These are phyloP conservation scores for Sclerotinia minor DNA, from an alignment of 2,329 filamentous ascomycete genomes.

Conservation along the genomic window DNA sequence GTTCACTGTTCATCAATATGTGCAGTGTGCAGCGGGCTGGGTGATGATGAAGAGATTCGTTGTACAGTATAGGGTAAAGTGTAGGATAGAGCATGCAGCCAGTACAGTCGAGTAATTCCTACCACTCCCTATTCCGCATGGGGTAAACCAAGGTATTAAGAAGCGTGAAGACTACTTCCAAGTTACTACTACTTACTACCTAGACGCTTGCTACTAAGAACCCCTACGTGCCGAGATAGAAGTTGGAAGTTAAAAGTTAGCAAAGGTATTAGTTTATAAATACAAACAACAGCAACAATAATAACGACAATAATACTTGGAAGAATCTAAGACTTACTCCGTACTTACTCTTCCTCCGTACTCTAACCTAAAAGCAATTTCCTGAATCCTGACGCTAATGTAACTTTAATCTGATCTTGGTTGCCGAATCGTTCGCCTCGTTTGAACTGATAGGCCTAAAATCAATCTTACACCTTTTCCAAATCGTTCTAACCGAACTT, in stretches of 20 bases:
- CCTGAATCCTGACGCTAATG: conserved; percentile 18
- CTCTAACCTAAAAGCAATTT: background rate
- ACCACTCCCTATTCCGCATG: too few relatives aligned
- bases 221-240: background rate
- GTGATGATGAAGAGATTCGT: too few relatives aligned
- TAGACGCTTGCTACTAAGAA: background rate
- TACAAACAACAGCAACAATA: too few relatives aligned
- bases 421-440: conserved; percentile 21
- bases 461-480: conserved; percentile 4
- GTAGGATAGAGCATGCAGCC: too few relatives aligned
- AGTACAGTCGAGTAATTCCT: too few relatives aligned
- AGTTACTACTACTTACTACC: background rate
- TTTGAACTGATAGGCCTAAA: conserved; percentile 24
- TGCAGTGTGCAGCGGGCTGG: background rate
- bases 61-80: too few relatives aligned
- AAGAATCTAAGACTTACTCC: too few relatives aligned
- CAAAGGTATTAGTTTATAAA: background rate
- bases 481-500: conserved; percentile 5
- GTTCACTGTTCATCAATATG: background rate
- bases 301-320: too few relatives aligned
- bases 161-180: background rate
- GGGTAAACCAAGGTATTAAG: background rate
- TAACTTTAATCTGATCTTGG: conserved; percentile 25
- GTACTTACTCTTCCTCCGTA: too few relatives aligned
- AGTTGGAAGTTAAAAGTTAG: background rate